Evolutionary conservation across 257 asterid genomes (phyloP), one percentile per base, ranked within the genome.

Genomic region (Parsonsia alboflavescens): DNA sequence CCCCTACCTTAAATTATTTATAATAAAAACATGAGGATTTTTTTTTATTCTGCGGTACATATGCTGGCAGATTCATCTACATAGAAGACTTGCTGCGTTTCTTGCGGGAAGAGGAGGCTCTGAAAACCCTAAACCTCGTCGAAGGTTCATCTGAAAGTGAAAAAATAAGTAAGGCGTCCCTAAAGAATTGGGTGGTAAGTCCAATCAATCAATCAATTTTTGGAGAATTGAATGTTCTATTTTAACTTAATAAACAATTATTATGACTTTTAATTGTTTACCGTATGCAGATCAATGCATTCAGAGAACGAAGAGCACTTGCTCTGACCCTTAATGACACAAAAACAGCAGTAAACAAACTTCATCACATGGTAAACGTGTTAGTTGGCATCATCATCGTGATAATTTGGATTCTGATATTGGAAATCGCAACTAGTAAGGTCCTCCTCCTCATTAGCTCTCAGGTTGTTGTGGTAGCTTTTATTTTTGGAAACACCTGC

Each of bases 181-280:
- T 94, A 12, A 90, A 92, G 80, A 88, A 63, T 57, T 94, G 98
- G 98, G 97, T 92, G 99, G 99, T 94, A 87, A 4, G 96, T n/a
- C n/a, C n/a, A n/a, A n/a, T n/a, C n/a, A n/a, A n/a, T n/a, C n/a
- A n/a, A n/a, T n/a, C n/a, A n/a, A n/a, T n/a, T n/a, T n/a, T n/a
- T n/a, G n/a, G n/a, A n/a, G n/a, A n/a, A n/a, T n/a, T n/a, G n/a
- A n/a, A n/a, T n/a, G n/a, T n/a, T n/a, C n/a, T n/a, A n/a, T n/a
- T n/a, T n/a, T n/a, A n/a, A n/a, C n/a, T n/a, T n/a, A n/a, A n/a
- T n/a, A n/a, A n/a, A n/a, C n/a, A n/a, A n/a, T n/a, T n/a, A n/a
- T n/a, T n/a, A n/a, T n/a, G n/a, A n/a, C n/a, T n/a, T n/a, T n/a
- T n/a, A 33, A 33, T 33, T 33, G 39, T 33, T 33, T 33, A 33